These are phyloP conservation scores for Neltuma alba DNA, from an alignment of 306 rosid genomes.

Conservation along the genomic window DNA sequence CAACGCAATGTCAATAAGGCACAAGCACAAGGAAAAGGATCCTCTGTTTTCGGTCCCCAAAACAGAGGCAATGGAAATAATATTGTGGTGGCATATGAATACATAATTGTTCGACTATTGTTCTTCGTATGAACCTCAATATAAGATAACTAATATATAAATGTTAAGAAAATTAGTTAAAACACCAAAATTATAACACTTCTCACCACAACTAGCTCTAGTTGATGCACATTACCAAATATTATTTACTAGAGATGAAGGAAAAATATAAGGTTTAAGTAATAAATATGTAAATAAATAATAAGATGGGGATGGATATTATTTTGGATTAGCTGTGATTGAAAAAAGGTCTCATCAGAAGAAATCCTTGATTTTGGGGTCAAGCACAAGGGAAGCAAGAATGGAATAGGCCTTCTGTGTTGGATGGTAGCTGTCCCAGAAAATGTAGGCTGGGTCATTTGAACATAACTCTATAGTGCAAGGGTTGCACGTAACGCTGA, in stretches of 20 bases:
- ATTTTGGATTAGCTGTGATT: background rate
- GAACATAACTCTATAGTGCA: conserved; percentile 34
- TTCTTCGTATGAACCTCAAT: too few relatives aligned
- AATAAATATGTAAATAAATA: background rate
- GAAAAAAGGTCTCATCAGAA: conserved; percentile 38
- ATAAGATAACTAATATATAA: too few relatives aligned
- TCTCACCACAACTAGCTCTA: background rate
- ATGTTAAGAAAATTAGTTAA: too few relatives aligned
- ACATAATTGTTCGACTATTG: too few relatives aligned
- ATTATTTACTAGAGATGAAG: background rate
- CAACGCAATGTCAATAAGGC: too few relatives aligned
- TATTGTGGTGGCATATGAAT: too few relatives aligned
- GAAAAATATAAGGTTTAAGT: too few relatives aligned
- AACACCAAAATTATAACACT: background rate
- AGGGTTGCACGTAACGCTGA: conserved; percentile 52
- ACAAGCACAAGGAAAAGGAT: too few relatives aligned
- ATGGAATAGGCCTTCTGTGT: conserved; percentile 45
- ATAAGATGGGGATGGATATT: too few relatives aligned
- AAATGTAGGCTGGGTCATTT: conserved; percentile 49
- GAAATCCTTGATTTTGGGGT: conserved; percentile 41
- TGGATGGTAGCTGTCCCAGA: conserved; percentile 78
- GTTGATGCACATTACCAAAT: background rate
- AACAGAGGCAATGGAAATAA: too few relatives aligned
- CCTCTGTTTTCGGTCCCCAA: too few relatives aligned
- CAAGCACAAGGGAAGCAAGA: conserved; percentile 35